A percentile compares a stretch with the other conserved stretches of the same genome.
Conservation (phyloP, 352 stramenopile species). For the Globisporangium megalacanthum region DNA sequence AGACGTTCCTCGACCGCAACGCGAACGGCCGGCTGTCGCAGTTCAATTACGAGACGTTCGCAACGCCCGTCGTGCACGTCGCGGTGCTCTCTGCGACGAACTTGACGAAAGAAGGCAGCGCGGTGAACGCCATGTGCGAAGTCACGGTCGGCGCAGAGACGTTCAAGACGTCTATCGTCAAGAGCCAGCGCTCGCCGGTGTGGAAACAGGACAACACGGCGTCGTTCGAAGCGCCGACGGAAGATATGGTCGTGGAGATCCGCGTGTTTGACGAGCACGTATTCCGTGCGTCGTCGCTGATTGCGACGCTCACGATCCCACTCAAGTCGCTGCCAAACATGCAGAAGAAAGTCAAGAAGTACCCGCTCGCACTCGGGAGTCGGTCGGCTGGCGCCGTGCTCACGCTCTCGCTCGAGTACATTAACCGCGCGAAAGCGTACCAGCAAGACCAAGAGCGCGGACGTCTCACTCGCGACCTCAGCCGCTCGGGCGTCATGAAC, state of each 20-base stretch:
- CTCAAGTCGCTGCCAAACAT: slow-evolving; percentile 81
- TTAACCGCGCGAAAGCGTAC: slow-evolving; percentile 80
- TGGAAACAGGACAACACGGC: slow-evolving; percentile 84
- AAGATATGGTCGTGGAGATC: slow-evolving; percentile 82
- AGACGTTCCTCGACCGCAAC: slow-evolving; percentile 62
- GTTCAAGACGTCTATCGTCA: slow-evolving; percentile 81
- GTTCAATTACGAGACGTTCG: slow-evolving; percentile 84
- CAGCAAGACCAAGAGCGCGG: slow-evolving; percentile 64
- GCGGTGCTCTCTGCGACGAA: slow-evolving; percentile 79
- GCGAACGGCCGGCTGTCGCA: slow-evolving; percentile 69
- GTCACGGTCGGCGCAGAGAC: slow-evolving; percentile 75
- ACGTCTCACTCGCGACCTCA: slow-evolving; percentile 52
- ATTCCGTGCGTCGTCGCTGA: slow-evolving; percentile 66
- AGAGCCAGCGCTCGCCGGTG: slow-evolving; percentile 76
- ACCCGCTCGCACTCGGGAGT: slow-evolving; percentile 73
- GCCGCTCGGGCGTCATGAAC: slow-evolving; percentile 58
- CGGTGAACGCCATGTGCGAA: slow-evolving; percentile 78
- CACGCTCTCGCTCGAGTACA: slow-evolving; percentile 77
- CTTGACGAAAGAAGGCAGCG: slow-evolving; percentile 62
- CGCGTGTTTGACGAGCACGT: slow-evolving; percentile 81
- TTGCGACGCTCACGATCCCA: slow-evolving; percentile 73
- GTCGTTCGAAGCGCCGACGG: slow-evolving; percentile 68
- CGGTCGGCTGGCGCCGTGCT: slow-evolving; percentile 68
- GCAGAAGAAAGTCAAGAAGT: slow-evolving; percentile 80
- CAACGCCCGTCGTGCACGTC: slow-evolving; percentile 73